phyloP scores from a whole-genome alignment of 202 grass and related monocot species.

The Elaeis oleifera region DNA sequence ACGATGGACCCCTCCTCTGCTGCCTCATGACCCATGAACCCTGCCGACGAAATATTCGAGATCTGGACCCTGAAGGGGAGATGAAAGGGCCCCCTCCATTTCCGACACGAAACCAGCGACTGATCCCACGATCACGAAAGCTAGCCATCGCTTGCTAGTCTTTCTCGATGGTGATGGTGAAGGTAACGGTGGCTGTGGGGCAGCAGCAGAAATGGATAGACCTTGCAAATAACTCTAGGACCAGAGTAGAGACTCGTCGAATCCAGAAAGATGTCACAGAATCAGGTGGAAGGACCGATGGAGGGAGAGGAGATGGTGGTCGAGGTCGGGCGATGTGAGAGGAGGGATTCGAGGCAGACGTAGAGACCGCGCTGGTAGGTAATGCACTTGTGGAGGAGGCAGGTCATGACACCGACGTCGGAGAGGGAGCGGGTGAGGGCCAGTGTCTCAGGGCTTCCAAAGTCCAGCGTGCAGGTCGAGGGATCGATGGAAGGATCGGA shows the following conservation, averaged over 20 bases:
- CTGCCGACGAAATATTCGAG: slow-evolving; percentile 61
- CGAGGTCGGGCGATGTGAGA: slow-evolving; percentile 62
- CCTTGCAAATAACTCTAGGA: slow-evolving; percentile 36
- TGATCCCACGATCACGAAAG: slow-evolving; percentile 50
- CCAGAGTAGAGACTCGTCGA: slow-evolving; percentile 34
- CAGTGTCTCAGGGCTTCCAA: slow-evolving; percentile 47
- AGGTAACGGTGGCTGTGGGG: neutral
- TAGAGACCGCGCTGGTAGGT: slow-evolving; percentile 84
- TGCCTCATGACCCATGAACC: slow-evolving; percentile 60
- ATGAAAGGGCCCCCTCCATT: slow-evolving; percentile 28
- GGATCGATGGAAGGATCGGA: slow-evolving; percentile 1
- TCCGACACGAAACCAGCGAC: slow-evolving; percentile 32
- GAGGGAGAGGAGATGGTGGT: slow-evolving; percentile 55
- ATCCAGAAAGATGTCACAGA: slow-evolving; percentile 19
- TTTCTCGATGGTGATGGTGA: neutral
- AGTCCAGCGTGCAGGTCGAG: slow-evolving; percentile 31
- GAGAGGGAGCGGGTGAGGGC: slow-evolving; percentile 53
- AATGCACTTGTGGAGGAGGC: slow-evolving; percentile 76
- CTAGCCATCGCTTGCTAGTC: slow-evolving; percentile 36
- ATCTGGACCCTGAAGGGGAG: slow-evolving; percentile 38
- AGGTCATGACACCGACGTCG: slow-evolving; percentile 62
- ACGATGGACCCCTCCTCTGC: slow-evolving; percentile 80
- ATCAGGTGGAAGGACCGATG: slow-evolving; percentile 45
- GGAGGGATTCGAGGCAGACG: slow-evolving; percentile 61
- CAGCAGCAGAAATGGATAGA: neutral